These are phyloP conservation scores for Galeopsis tetrahit DNA, from an alignment of 257 asterid species.

Conservation along the genomic window DNA sequence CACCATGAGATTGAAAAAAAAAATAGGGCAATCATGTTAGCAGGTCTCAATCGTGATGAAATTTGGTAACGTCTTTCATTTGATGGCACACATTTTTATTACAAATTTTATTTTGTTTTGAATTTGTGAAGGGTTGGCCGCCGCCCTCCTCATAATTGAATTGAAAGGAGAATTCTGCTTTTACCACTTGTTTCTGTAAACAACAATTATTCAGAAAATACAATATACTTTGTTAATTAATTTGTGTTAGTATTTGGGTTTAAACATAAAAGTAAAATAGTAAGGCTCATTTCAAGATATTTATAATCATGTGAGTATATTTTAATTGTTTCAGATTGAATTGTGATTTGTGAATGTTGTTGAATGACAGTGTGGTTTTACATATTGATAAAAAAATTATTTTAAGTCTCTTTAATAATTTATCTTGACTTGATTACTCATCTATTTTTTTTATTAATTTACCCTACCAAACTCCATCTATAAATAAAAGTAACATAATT, in stretches of 20 bases:
- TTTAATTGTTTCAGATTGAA: no score
- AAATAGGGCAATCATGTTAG: not conserved
- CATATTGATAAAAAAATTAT: no score
- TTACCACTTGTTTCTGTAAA: conserved; percentile 20
- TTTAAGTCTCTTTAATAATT: no score
- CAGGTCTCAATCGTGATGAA: conserved; percentile 15
- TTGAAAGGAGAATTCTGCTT: not conserved
- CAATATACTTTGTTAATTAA: not conserved
- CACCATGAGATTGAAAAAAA: not conserved
- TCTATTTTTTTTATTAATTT: no score
- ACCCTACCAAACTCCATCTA: no score
- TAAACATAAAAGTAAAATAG: no score
- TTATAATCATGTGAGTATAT: not conserved
- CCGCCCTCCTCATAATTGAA: not conserved
- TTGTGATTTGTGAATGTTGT: no score
- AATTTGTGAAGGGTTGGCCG: conserved; percentile 10
- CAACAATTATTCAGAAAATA: not conserved
- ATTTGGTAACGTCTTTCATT: conserved; percentile 21
- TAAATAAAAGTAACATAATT: no score
- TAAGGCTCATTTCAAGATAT: not conserved
- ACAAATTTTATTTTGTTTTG: not conserved
- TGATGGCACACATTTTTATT: conserved; percentile 9
- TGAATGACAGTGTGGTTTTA: no score
- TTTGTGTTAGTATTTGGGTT: no score
- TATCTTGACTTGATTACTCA: no score